Base-by-base conservation (phyloP, 2,329 filamentous ascomycete species). In the Claviceps sorghi region DNA sequence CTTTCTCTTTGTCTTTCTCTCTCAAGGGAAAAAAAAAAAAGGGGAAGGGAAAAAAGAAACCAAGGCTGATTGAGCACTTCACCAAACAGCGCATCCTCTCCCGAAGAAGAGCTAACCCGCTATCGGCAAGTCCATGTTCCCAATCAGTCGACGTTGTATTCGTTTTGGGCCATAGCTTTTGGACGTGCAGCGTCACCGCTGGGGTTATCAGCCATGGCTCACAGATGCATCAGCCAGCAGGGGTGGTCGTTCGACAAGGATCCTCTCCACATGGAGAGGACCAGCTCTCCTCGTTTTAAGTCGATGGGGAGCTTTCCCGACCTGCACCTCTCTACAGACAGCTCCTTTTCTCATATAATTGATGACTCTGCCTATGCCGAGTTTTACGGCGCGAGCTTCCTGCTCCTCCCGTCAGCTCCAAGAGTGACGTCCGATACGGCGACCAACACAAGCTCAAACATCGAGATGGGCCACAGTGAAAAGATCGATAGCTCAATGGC, bases 231-330 rank as follows among this genome's bases (percentile, higher is more conserved):
- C 21, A 19, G 17, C 44, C 53, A 49, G 42, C 26, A 43, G 43
- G 48, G 43, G 29, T 48, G 51, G 40, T 21, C 26, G 49, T 22
- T 22, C 36, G 26, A 49, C 36, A 48, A 44, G n/a, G 51, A 40
- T 11, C 17, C n/a, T 22, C 44, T 53, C 19, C 43, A 51, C 40
- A 40, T 44, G 22, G 44, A 32, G 26, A 34, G 26, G 47, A 36
- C 40, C 26, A 11, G 41, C 51, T 50, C 49, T 48, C 50, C 45
- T 36, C 34, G n/a, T 32, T 22, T 34, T 13, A 44, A 50, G 42
- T 50, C 51, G 21, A 57, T 54, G 53, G 55, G 51, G 47, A 55
- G 52, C 36, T 58, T 58, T 49, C 48, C 57, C 29, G 44, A 56
- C 47, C 52, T 54, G 30, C 52, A 9, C 51, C n/a, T 48, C 50